Evolutionary conservation across 768 basidiomycete species (phyloP), one percentile per base, ranked within the genome.

Genomic region (Panaeolus papilionaceus): DNA sequence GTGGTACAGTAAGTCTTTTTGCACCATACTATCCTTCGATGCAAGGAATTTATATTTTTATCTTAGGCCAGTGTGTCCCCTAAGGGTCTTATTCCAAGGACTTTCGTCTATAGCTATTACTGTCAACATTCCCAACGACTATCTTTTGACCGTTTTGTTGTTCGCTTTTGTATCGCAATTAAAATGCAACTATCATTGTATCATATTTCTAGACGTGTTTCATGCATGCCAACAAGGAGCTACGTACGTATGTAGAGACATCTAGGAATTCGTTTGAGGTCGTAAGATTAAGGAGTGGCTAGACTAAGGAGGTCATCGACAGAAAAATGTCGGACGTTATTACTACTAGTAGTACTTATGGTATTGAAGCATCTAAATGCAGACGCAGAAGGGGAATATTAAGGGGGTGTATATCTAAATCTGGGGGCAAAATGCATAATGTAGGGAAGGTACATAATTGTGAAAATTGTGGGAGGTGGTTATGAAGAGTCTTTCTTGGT

Each of bases 1-100:
- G 16, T 61, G 39, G 14, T 69, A 69, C 62, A 69, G 49, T 66
- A 42, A 20, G 63, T 42, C 23, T 64, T 44, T 44, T 39, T 26
- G n/a, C 23, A 18, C 20, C 7, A 23, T 23, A 23, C 23, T 20
- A 51, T 9, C 26, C 20, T 51, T 51, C 12, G 12, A 20, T 11
- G n/a, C 23, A 23, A 20, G 14, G 20, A 33, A 16, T 10, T 37
- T 4, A 58, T 23, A 11, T 2, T 12, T 58, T 33, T 58, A 16
- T 33, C 14, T 33, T 28, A 58, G 54, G 54, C 28, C 54, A 58
- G 33, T 58, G 54, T 16, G 12, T 58, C 54, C 54, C 54, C 54
- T 58, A 58, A 58, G 4, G 12, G 33, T 4, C 11, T 37, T 16
- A 16, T 33, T 10, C 26, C 9, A 49, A 9, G 20, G 54, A 12